phyloP scores from a whole-genome alignment of 2,329 filamentous ascomycete genomes.

The Epichloe amarillans region DNA sequence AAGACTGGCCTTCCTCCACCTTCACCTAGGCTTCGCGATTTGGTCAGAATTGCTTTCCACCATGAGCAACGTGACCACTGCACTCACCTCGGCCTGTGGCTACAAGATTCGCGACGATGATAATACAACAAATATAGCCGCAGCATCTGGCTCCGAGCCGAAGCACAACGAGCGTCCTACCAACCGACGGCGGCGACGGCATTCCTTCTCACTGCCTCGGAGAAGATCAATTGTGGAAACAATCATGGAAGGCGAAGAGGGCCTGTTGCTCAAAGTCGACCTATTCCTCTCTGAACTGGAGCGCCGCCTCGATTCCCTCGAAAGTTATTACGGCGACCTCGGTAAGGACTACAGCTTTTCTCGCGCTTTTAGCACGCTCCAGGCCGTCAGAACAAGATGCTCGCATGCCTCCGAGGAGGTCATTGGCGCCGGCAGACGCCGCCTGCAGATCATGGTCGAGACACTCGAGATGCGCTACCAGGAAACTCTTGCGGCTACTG shows the following conservation, averaged over 20 bases:
- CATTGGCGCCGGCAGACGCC: conserved; percentile 70
- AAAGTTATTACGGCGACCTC: conserved; percentile 77
- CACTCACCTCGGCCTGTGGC: conserved; percentile 24
- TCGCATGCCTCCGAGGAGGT: conserved; percentile 83
- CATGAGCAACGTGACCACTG: conserved; percentile 26
- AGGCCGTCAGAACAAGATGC: conserved; percentile 77
- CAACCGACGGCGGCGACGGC: conserved; percentile 34
- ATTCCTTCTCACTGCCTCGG: conserved; percentile 44
- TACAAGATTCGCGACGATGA: conserved; percentile 17
- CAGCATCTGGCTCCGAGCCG: conserved; percentile 27
- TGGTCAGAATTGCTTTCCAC: conserved; percentile 3
- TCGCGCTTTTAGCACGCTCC: conserved; percentile 72
- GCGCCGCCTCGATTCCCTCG: conserved; percentile 72
- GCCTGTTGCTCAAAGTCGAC: conserved; percentile 54
- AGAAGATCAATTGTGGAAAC: conserved; percentile 46
- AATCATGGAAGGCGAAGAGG: conserved; percentile 50
- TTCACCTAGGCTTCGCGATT: neutral
- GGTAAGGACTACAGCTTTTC: conserved; percentile 74
- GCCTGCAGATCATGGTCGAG: conserved; percentile 81
- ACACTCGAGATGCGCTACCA: conserved; percentile 82
- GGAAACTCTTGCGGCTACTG: conserved; percentile 70
- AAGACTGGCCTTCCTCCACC: neutral
- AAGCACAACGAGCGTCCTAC: conserved; percentile 14
- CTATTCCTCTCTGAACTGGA: conserved; percentile 77
- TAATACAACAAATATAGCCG: conserved; percentile 20